phyloP scores from a whole-genome alignment of 352 stramenopile genomes.

The Globisporangium rhizosaccharum region DNA sequence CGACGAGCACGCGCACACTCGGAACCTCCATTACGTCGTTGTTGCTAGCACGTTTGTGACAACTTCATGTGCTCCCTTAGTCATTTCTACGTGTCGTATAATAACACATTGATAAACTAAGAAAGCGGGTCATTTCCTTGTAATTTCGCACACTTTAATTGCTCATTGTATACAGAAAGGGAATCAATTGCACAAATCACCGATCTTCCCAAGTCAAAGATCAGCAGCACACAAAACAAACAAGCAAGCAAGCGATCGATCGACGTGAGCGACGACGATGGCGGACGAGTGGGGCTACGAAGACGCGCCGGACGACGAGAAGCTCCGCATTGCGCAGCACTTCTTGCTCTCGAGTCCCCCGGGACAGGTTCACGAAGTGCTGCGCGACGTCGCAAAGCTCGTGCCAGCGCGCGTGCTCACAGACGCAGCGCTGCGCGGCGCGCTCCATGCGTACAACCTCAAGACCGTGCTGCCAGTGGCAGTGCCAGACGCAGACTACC shows the following conservation, averaged over 20 bases:
- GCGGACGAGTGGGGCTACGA: conserved; percentile 61
- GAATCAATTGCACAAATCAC: background rate
- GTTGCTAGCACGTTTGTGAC: too few species aligned
- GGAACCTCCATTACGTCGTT: conserved; percentile 53
- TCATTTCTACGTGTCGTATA: too few species aligned
- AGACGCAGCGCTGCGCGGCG: conserved; percentile 60
- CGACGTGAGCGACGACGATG: conserved; percentile 26
- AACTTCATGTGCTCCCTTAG: too few species aligned
- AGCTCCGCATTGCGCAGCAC: conserved; percentile 85
- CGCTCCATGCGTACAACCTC: conserved; percentile 79
- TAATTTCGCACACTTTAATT: too few species aligned
- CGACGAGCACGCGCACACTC: conserved; percentile 69
- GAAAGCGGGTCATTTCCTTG: too few species aligned
- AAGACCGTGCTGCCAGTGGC: conserved; percentile 57
- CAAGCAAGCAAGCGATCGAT: background rate
- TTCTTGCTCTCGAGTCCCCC: conserved; percentile 88
- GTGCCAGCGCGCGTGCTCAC: conserved; percentile 64
- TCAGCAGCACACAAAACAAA: background rate
- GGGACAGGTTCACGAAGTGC: conserved; percentile 85
- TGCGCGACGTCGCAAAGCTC: conserved; percentile 82
- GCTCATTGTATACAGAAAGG: too few species aligned
- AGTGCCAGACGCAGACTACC: conserved; percentile 71
- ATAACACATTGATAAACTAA: too few species aligned
- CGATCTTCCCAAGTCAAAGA: background rate
- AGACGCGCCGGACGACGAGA: conserved; percentile 82